phyloP scores from a whole-genome alignment of 805 yeast genomes.

The Saccharomycopsis oosterbeekiorum region DNA sequence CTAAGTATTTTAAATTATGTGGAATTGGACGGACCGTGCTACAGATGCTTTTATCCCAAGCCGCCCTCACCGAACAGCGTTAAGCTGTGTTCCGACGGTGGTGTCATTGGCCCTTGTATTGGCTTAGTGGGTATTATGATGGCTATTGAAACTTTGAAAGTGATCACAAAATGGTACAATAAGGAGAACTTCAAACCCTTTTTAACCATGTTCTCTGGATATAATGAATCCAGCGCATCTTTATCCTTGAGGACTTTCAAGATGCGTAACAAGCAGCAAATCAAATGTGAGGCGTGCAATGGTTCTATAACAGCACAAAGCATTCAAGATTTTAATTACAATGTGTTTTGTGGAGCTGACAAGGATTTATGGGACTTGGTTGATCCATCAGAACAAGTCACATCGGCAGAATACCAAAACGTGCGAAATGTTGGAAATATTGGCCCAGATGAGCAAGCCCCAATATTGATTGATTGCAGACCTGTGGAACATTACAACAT shows the following conservation, averaged over 20 bases:
- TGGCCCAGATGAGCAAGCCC: constrained; percentile 1
- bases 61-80: constrained; percentile 85
- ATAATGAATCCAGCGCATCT: constrained; percentile 32
- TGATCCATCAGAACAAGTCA: constrained; percentile 35
- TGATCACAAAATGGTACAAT: constrained; percentile 48
- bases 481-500: constrained; percentile 69
- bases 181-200: constrained; percentile 53
- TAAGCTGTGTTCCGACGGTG: constrained; percentile 84
- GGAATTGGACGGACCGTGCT: constrained; percentile 72
- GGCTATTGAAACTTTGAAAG: constrained; percentile 79
- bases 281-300: constrained; percentile 50
- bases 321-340: constrained; percentile 50
- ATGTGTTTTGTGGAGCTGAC: constrained; percentile 62
- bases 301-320: constrained; percentile 39
- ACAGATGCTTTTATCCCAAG: constrained; percentile 82
- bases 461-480: constrained; percentile 62
- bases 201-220: constrained; percentile 57
- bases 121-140: constrained; percentile 84
- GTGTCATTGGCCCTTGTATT: constrained; percentile 93
- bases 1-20: constrained; percentile 59
- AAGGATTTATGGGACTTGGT: constrained; percentile 36
- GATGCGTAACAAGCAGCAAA: constrained; percentile 62
- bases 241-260: constrained; percentile 65
- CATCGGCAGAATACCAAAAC: constrained; percentile 30
- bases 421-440: background rate